These are phyloP conservation scores for Fragaria nilgerrensis DNA, from an alignment of 306 rosid species.

Conservation along the genomic window DNA sequence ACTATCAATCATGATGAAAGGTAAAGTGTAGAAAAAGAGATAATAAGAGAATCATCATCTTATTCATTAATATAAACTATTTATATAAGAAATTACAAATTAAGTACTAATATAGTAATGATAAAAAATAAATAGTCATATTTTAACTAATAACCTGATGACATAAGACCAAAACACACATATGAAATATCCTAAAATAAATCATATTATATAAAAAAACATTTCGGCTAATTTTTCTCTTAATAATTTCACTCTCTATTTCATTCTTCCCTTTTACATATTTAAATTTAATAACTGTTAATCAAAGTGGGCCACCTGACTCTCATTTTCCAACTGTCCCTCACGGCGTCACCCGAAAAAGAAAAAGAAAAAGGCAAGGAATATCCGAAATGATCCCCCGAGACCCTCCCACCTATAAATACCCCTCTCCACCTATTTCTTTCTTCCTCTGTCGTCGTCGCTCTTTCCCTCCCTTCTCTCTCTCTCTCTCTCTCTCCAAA, in stretches of 20 bases:
- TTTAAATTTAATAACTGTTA: not conserved
- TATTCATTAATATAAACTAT: too few relatives aligned
- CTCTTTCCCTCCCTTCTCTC: not conserved
- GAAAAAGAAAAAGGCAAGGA: constrained; percentile 10
- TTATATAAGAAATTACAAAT: too few relatives aligned
- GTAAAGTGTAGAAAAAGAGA: too few relatives aligned
- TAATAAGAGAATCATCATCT: too few relatives aligned
- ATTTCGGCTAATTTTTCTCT: not conserved
- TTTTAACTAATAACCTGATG: too few relatives aligned
- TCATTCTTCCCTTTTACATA: too few relatives aligned
- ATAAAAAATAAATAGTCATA: too few relatives aligned
- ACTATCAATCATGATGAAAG: too few relatives aligned
- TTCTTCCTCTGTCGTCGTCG: not conserved
- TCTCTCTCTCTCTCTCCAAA: not conserved
- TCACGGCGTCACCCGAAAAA: not conserved
- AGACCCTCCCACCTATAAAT: constrained; percentile 2
- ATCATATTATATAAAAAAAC: not conserved
- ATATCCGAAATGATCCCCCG: constrained; percentile 49
- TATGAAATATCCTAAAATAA: too few relatives aligned
- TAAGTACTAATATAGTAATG: too few relatives aligned
- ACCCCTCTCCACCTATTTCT: constrained; percentile 7
- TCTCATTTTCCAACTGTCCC: constrained; percentile 11
- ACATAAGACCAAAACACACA: too few relatives aligned
- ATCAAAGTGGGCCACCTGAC: not conserved
- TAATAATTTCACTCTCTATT: not conserved